Base-by-base conservation (phyloP, 176 grass and related monocot species). In the Phyllostachys edulis region DNA sequence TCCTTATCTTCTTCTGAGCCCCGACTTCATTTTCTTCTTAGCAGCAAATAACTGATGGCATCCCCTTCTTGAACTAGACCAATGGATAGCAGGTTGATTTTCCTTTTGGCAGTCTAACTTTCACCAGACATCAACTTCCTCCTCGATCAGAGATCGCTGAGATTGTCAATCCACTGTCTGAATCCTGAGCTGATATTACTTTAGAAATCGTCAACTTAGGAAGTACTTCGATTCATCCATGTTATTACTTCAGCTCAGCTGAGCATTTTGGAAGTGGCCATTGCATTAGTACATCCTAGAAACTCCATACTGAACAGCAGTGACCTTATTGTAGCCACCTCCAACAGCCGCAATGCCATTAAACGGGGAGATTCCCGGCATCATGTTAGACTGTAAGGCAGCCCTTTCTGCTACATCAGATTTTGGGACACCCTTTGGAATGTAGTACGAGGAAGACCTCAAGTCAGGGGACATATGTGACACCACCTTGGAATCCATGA, bases 231-330 rank as follows among this genome's bases (percentile, higher is more conserved):
- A 75, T 55, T 63, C 62, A 27, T 68, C 79, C 62, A 57, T 15
- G 52, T 84, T 86, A 77, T 73, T 87, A 39, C 34, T 86, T 87
- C 60, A 62, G 76, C 59, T 71, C 55, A 76, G 26, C 66, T 29
- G 44, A 80, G 76, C 57, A 80, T 71, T 64, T 80, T 47, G 54
- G 76, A 84, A 67, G 49, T 71, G 18, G 56, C 17, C 67, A 67
- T 65, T 78, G 80, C 63, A 73, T 73, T 93, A 94, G 69, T 94
- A 91, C 95, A 94, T 97, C 84, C 91, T 93, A 18, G 95, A 94
- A 84, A 93, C 79, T 75, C 86, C 90, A 71, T 91, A 93, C 46
- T 97, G 95, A 82, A 82, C 88, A 84, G 83, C 60, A 55, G 80
- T 75, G 47, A 92, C 92, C 77, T 92, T 97, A 73, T 89, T 90